Percentiles rank a stretch among this genome's conserved stretches.
These are phyloP conservation scores for Caloboletus inedulis DNA, from an alignment of 1,284 basidiomycete species.

Conservation along the genomic window DNA sequence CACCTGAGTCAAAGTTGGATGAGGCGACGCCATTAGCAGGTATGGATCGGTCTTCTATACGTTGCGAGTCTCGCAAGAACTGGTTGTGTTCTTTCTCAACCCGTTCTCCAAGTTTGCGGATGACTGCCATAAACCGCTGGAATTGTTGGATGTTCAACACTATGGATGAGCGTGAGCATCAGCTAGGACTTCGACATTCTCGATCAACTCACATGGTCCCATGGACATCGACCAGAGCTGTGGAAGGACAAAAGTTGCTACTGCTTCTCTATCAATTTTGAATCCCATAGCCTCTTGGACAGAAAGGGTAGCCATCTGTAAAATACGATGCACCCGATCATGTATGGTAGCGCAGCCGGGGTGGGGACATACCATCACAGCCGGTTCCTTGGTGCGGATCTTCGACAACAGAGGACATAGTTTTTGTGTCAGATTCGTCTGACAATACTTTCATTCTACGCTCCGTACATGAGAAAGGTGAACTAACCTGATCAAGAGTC, in stretches of 20 bases:
- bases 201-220: conserved; percentile 73
- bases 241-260: conserved; percentile 89
- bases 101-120: conserved; percentile 69
- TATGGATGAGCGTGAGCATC: conserved; percentile 29
- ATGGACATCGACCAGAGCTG: conserved; percentile 97
- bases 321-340: conserved; percentile 1
- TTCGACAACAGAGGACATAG: conserved; percentile 91
- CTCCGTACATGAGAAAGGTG: not conserved
- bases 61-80: conserved; percentile 78
- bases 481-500: conserved; percentile 82
- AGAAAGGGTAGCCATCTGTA: conserved; percentile 83
- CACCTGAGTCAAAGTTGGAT: conserved; percentile 36
- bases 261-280: conserved; percentile 93
- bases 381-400: conserved; percentile 93
- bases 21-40: conserved; percentile 36
- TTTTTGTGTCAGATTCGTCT: conserved; percentile 88
- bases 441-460: conserved; percentile 14
- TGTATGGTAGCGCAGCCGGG: not conserved
- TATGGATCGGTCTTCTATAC: conserved; percentile 74
- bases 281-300: conserved; percentile 97
- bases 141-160: conserved; percentile 92
- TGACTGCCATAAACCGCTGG: conserved; percentile 81
- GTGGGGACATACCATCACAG: conserved; percentile 69
- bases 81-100: conserved; percentile 86
- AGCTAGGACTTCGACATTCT: not conserved